phyloP scores from a whole-genome alignment of 23 red algal genomes.

The Porphyridium purpureum region DNA sequence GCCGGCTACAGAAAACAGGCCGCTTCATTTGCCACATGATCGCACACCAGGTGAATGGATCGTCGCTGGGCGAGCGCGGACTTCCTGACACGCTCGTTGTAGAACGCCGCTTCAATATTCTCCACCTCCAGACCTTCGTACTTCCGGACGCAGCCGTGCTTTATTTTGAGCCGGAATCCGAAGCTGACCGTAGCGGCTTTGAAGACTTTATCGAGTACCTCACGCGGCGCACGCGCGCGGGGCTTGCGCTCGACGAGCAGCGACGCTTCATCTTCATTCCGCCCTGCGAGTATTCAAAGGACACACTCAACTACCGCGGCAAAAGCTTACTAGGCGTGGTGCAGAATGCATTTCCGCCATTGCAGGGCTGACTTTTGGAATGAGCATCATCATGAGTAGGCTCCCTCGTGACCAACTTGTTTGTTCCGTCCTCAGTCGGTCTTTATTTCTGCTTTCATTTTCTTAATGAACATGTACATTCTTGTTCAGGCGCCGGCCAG shows the following conservation, averaged over 20 bases:
- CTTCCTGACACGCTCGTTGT: conserved; percentile 67
- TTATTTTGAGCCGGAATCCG: conserved; percentile 89
- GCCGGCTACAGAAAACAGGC: conserved; percentile 95
- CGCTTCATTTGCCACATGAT: conserved; percentile 91
- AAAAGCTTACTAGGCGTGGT: conserved; percentile 75
- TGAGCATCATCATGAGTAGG: too few relatives aligned
- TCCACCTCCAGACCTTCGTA: conserved; percentile 90
- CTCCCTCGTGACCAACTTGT: too few relatives aligned
- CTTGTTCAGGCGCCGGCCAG: too few relatives aligned
- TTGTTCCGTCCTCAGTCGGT: too few relatives aligned
- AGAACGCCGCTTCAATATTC: conserved; percentile 89
- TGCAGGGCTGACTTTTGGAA: conserved; percentile 4
- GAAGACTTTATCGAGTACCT: conserved; percentile 96
- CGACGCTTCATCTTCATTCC: conserved; percentile 98
- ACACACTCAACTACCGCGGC: conserved; percentile 48
- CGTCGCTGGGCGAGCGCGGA: conserved; percentile 21
- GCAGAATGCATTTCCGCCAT: conserved; percentile 77
- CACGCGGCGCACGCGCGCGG: conserved; percentile 65
- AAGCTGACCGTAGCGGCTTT: conserved; percentile 57
- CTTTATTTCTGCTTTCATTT: too few relatives aligned
- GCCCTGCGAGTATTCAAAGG: conserved; percentile 76
- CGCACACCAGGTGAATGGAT: conserved; percentile 86
- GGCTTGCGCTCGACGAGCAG: conserved; percentile 79
- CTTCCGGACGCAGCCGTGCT: conserved; percentile 73
- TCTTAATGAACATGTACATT: too few relatives aligned